Evolutionary conservation across 73 alveolate genomes (phyloP).

Genomic region (Paraurostyla sp.): DNA sequence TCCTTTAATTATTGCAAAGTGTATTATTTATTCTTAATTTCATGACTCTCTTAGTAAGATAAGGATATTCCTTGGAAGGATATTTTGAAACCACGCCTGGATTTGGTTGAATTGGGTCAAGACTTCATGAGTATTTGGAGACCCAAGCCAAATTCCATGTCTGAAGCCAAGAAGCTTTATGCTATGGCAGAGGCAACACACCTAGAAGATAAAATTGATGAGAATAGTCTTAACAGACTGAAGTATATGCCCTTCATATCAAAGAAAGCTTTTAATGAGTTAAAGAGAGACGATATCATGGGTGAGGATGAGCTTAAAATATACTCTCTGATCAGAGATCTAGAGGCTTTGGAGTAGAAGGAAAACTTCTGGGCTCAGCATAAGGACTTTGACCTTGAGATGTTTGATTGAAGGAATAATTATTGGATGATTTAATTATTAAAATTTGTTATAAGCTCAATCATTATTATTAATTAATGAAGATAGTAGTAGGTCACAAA

Average conservation of each 20-base stretch:
- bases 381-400: neutral
- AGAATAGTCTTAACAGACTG: neutral
- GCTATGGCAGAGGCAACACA: neutral
- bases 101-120: neutral
- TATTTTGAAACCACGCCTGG: neutral
- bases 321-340: neutral
- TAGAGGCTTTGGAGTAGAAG: neutral
- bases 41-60: neutral
- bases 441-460: neutral
- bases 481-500: constrained; percentile 61
- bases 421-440: neutral
- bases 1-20: neutral
- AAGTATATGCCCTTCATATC: constrained; percentile 12
- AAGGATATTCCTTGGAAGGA: constrained; percentile 10
- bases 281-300: constrained; percentile 14
- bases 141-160: neutral
- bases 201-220: constrained; percentile 45
- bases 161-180: constrained; percentile 25
- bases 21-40: neutral
- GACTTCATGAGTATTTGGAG: constrained; percentile 26
- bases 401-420: neutral
- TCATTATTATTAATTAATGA: constrained; percentile 8
- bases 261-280: neutral
- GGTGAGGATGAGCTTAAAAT: constrained; percentile 40
- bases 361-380: neutral